Evolutionary conservation across 2,329 filamentous ascomycete species (phyloP).

Genomic region (Exophiala sp.): DNA sequence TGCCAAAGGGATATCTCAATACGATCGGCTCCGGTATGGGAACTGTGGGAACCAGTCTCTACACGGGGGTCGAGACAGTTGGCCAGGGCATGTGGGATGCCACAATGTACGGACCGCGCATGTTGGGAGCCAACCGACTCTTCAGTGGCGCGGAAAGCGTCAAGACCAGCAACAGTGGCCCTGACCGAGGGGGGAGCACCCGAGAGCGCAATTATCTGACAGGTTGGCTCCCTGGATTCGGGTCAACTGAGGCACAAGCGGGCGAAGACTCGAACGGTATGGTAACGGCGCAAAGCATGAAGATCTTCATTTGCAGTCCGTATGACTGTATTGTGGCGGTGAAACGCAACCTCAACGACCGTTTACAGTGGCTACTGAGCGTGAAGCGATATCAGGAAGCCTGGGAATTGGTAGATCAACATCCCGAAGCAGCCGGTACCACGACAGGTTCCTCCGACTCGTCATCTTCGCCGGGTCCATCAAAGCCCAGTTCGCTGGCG

Average conservation of each 20-base stretch:
- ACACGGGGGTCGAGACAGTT: constrained; percentile 43
- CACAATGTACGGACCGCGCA: constrained; percentile 75
- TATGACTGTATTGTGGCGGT: constrained; percentile 94
- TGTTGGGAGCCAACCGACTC: constrained; percentile 38
- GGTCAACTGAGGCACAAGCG: constrained; percentile 35
- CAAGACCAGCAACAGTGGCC: constrained; percentile 48
- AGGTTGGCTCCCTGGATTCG: constrained; percentile 45
- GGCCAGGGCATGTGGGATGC: constrained; percentile 82
- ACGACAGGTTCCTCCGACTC: constrained; percentile 33
- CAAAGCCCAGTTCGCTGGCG: constrained; percentile 27
- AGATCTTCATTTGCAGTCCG: constrained; percentile 92
- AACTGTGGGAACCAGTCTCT: constrained; percentile 25
- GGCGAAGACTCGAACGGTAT: constrained; percentile 44
- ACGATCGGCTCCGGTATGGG: constrained; percentile 53
- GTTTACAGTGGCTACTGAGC: constrained; percentile 77
- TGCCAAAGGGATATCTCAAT: constrained; percentile 68
- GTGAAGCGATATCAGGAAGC: constrained; percentile 75
- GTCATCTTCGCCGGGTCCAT: constrained; percentile 41
- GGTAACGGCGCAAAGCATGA: constrained; percentile 53
- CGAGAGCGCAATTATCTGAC: constrained; percentile 50
- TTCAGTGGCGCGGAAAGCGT: constrained; percentile 84
- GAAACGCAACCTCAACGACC: constrained; percentile 78
- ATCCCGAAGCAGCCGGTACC: constrained; percentile 62
- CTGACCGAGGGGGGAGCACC: constrained; percentile 41
- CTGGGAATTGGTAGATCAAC: constrained; percentile 82